These are phyloP conservation scores for Salmacisia buchloeana DNA, from an alignment of 1,284 basidiomycete genomes.

Conservation along the genomic window DNA sequence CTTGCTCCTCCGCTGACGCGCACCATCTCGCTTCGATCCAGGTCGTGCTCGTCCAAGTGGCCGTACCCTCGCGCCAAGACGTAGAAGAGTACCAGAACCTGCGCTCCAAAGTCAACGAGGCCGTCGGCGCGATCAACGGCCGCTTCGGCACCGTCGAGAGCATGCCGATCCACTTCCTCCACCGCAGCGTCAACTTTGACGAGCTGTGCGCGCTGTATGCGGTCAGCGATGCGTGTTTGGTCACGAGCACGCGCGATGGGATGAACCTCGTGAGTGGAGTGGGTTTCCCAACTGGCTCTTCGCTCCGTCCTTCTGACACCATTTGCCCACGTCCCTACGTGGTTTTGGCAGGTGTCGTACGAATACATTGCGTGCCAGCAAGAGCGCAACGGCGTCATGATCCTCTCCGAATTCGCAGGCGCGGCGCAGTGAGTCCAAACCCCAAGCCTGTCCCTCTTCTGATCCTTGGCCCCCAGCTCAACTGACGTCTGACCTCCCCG, in stretches of 20 bases:
- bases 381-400: conserved; percentile 87
- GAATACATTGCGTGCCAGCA: conserved; percentile 97
- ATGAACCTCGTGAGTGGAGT: conserved; percentile 81
- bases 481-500: background rate
- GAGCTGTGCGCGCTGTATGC: conserved; percentile 95
- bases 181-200: conserved; percentile 76
- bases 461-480: background rate
- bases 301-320: background rate
- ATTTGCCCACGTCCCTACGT: background rate
- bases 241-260: conserved; percentile 89
- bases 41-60: conserved; percentile 92
- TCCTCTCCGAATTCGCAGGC: conserved; percentile 95
- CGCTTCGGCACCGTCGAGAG: conserved; percentile 97
- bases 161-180: conserved; percentile 98
- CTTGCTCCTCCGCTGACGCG: background rate
- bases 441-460: background rate
- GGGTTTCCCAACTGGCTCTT: background rate
- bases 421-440: conserved; percentile 75
- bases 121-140: conserved; percentile 96
- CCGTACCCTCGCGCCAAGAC: conserved; percentile 93
- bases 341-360: conserved; percentile 70
- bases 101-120: conserved; percentile 90
- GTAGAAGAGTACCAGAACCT: conserved; percentile 99
- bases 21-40: conserved; percentile 40
- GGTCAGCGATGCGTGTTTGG: conserved; percentile 89